Evolutionary conservation across 495 filamentous ascomycete species (phyloP).

Genomic region (Neurospora sp.): DNA sequence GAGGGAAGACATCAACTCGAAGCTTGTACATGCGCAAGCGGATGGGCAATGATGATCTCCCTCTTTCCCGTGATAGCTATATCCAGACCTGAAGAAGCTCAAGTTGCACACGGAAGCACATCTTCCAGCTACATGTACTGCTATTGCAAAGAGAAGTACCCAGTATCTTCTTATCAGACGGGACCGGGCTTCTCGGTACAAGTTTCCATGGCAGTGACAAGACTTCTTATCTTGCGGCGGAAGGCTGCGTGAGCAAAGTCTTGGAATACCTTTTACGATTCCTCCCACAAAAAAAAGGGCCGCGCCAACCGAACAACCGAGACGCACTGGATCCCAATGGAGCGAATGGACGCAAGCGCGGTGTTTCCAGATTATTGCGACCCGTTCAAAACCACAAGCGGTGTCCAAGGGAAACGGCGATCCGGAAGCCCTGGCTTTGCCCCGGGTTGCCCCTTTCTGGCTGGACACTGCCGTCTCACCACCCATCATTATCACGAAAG

Average conservation of each 20-base stretch:
- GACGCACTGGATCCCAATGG: neutral
- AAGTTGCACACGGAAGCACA: neutral
- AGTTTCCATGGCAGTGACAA: conserved; percentile 6
- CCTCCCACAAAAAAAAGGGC: neutral
- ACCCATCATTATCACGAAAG: neutral
- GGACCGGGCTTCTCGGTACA: neutral
- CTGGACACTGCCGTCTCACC: neutral
- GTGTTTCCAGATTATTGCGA: neutral
- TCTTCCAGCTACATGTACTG: neutral
- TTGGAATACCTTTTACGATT: neutral
- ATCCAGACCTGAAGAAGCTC: neutral
- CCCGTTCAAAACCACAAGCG: neutral
- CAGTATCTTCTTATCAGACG: neutral
- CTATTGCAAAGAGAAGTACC: neutral
- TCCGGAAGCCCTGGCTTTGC: neutral
- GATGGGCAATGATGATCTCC: neutral
- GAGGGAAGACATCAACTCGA: neutral
- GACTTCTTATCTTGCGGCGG: conserved; percentile 1
- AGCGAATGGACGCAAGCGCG: neutral
- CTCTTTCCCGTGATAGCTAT: conserved; percentile 10
- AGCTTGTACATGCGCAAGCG: neutral
- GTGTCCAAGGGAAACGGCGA: neutral
- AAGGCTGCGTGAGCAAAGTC: neutral
- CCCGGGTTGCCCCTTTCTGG: neutral
- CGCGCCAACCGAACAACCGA: neutral